These are phyloP conservation scores for Periconia digitata DNA, from an alignment of 2,329 filamentous ascomycete genomes.

Conservation along the genomic window DNA sequence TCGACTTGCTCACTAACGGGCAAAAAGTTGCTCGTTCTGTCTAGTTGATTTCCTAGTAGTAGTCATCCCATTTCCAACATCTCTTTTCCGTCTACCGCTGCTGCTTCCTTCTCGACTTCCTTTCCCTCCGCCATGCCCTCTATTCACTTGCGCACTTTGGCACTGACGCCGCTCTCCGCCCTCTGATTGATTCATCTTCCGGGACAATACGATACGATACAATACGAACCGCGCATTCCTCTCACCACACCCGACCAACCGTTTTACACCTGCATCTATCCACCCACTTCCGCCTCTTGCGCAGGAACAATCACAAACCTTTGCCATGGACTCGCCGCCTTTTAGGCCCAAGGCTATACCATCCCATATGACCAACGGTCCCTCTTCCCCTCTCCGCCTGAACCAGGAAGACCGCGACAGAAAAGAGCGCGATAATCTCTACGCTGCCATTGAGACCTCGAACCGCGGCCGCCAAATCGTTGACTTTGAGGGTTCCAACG, in stretches of 20 bases:
- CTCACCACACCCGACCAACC: not conserved
- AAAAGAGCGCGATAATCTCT: slow-evolving; percentile 59
- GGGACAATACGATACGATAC: slow-evolving; percentile 8
- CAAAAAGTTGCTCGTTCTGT: slow-evolving; percentile 23
- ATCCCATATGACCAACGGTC: slow-evolving; percentile 59
- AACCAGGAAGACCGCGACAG: slow-evolving; percentile 51
- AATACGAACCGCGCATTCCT: slow-evolving; percentile 6
- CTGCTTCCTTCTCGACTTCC: not conserved
- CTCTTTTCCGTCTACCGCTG: not conserved
- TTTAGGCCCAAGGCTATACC: slow-evolving; percentile 56
- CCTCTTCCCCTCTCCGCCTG: slow-evolving; percentile 53
- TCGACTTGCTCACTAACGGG: not conserved
- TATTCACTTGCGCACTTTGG: slow-evolving; percentile 10
- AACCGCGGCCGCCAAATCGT: slow-evolving; percentile 53
- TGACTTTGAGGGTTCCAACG: slow-evolving; percentile 44
- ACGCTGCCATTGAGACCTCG: slow-evolving; percentile 61
- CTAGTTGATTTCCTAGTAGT: slow-evolving; percentile 10
- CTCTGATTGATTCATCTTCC: slow-evolving; percentile 10
- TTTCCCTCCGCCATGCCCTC: slow-evolving; percentile 16
- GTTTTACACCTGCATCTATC: not conserved
- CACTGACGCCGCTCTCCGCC: slow-evolving; percentile 11
- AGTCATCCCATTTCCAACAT: not conserved
- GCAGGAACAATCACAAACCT: slow-evolving; percentile 6
- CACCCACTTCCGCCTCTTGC: not conserved
- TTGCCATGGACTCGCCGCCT: slow-evolving; percentile 50